Evolutionary conservation across 2,329 filamentous ascomycete genomes (phyloP).

Genomic region (Amesomyces nigricolor): DNA sequence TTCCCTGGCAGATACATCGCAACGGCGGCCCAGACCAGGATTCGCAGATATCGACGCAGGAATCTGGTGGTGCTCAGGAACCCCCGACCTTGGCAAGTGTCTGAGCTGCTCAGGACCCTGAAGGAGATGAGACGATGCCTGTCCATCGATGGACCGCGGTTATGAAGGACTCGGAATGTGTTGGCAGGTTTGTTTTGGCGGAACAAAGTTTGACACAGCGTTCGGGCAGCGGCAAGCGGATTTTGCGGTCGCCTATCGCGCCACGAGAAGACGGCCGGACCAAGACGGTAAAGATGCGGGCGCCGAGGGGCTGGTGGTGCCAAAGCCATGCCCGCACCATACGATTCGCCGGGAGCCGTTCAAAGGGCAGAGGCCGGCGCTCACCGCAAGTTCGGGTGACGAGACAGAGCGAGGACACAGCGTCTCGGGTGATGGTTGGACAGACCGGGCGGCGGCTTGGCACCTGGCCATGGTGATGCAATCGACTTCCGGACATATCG

Average conservation of each 20-base stretch:
- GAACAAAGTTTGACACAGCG: background rate
- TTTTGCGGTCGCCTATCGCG: conserved; percentile 5
- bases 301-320: conserved; percentile 4
- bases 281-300: background rate
- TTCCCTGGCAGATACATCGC: background rate
- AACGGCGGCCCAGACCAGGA: background rate
- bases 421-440: conserved; percentile 13
- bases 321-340: conserved; percentile 4
- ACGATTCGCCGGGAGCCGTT: background rate
- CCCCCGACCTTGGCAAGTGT: conserved; percentile 4
- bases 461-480: conserved; percentile 13
- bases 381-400: conserved; percentile 25
- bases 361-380: background rate
- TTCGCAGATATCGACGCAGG: background rate
- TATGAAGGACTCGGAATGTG: background rate
- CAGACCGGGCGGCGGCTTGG: background rate
- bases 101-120: background rate
- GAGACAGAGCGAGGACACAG: background rate
- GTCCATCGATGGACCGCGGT: background rate
- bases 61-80: background rate
- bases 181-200: background rate
- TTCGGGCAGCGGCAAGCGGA: background rate
- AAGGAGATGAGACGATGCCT: no score
- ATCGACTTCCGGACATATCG: conserved; percentile 10
- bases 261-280: background rate